These are phyloP conservation scores for Fusarium bactridioides DNA, from an alignment of 2,329 filamentous ascomycete species.

Conservation along the genomic window DNA sequence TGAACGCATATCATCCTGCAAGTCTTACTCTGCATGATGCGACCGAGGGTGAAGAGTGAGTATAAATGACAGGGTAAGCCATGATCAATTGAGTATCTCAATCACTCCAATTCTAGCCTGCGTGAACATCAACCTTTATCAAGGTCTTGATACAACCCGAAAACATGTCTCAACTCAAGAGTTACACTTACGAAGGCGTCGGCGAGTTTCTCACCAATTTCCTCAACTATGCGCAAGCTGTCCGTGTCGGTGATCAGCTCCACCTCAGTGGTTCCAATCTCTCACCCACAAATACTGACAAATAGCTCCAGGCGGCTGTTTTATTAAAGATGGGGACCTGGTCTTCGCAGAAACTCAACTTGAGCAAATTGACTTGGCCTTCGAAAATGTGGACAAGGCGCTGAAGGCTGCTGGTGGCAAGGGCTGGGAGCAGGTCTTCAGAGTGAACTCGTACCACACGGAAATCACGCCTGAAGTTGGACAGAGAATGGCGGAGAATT, in stretches of 20 bases:
- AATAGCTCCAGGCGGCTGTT: conserved; percentile 42
- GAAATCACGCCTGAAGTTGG: conserved; percentile 50
- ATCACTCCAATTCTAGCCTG: rapidly evolving
- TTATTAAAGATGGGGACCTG: conserved; percentile 32
- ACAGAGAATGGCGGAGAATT: conserved; percentile 52
- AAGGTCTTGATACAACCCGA: rapidly evolving
- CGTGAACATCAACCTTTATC: rapidly evolving
- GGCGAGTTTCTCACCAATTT: conserved; percentile 43
- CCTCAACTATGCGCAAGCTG: conserved; percentile 55
- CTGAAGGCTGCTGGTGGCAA: conserved; percentile 60
- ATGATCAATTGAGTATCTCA: not conserved
- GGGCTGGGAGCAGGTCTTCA: conserved; percentile 61
- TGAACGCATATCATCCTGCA: not conserved
- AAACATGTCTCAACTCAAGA: conserved; percentile 44
- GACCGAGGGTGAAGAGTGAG: rapidly evolving
- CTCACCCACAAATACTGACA: not conserved
- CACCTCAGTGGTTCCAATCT: conserved; percentile 49
- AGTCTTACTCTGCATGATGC: not conserved
- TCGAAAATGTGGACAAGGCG: conserved; percentile 60
- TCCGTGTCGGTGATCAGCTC: conserved; percentile 57
- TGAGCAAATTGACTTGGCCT: conserved; percentile 58
- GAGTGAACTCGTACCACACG: conserved; percentile 54
- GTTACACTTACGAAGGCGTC: conserved; percentile 40
- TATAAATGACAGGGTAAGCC: not conserved
- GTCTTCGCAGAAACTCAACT: conserved; percentile 48